A percentile compares a stretch with the other conserved stretches of the same genome.
Evolutionary conservation across 169 alveolate genomes (phyloP).

Genomic region (Plasmodium vivax): DNA sequence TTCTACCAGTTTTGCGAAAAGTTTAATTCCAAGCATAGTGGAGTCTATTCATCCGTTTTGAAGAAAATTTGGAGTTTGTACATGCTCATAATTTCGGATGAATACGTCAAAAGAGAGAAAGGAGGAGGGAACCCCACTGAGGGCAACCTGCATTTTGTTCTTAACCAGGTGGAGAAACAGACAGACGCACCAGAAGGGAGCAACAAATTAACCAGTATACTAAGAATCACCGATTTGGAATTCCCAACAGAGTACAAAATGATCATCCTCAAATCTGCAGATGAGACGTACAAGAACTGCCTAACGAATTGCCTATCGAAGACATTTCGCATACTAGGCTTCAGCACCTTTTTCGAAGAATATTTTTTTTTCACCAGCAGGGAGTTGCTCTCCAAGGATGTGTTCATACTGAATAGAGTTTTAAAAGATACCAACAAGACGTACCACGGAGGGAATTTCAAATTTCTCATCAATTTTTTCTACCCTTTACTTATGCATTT

Average conservation of each 20-base stretch:
- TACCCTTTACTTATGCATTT: slow-evolving; percentile 69
- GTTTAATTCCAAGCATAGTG: slow-evolving; percentile 53
- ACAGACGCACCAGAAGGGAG: not conserved
- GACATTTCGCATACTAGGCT: slow-evolving; percentile 45
- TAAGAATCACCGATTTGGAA: slow-evolving; percentile 26
- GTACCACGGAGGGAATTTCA: slow-evolving; percentile 63
- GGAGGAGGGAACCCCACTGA: not conserved
- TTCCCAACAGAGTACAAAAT: slow-evolving; percentile 50
- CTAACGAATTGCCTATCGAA: slow-evolving; percentile 42
- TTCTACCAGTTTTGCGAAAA: slow-evolving; percentile 46
- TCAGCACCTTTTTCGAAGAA: slow-evolving; percentile 49
- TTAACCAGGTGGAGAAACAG: not conserved
- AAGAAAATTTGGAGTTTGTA: slow-evolving; percentile 62
- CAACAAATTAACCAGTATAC: not conserved
- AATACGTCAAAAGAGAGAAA: slow-evolving; percentile 11
- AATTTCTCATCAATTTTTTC: slow-evolving; percentile 70
- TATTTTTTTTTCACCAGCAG: slow-evolving; percentile 39
- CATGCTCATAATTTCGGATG: slow-evolving; percentile 66
- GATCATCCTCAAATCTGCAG: slow-evolving; percentile 2
- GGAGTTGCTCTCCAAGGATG: slow-evolving; percentile 54
- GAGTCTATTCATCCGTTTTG: slow-evolving; percentile 3
- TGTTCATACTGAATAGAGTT: slow-evolving; percentile 40
- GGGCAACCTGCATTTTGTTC: not conserved
- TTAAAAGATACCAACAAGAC: slow-evolving; percentile 36
- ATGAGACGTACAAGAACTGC: slow-evolving; percentile 1